These are phyloP conservation scores for Metschnikowia henanensis DNA, from an alignment of 805 yeast genomes.

Conservation along the genomic window DNA sequence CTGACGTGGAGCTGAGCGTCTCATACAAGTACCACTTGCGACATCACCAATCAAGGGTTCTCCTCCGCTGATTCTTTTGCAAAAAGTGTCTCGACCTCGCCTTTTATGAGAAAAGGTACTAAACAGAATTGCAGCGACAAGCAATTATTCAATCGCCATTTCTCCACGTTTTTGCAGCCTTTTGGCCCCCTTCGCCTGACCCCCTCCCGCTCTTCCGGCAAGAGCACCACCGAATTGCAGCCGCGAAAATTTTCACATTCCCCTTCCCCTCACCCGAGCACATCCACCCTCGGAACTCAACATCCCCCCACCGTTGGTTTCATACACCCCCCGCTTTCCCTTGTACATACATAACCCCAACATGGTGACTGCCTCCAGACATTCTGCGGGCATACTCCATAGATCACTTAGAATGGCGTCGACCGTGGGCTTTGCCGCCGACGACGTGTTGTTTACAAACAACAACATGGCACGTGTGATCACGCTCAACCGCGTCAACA, in stretches of 20 bases:
- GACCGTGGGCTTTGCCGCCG: slow-evolving; percentile 26
- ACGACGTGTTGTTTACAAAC: slow-evolving; percentile 64
- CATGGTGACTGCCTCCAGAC: slow-evolving; percentile 15
- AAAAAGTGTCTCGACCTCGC: no score
- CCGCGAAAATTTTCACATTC: slow-evolving; percentile 18
- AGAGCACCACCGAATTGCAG: no score
- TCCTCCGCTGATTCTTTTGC: no score
- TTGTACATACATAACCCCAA: slow-evolving; percentile 4
- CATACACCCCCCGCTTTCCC: slow-evolving; percentile 14
- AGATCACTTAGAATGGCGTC: slow-evolving; percentile 21
- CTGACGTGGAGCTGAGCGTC: no score
- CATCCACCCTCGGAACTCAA: slow-evolving; percentile 8
- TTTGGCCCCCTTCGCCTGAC: neutral
- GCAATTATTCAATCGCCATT: no score
- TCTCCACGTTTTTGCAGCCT: no score
- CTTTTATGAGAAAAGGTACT: no score
- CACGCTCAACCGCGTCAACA: slow-evolving; percentile 74
- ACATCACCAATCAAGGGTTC: no score
- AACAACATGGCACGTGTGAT: slow-evolving; percentile 68
- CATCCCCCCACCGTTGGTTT: slow-evolving; percentile 1
- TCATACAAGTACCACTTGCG: no score
- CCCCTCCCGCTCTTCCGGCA: no score
- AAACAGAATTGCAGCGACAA: no score
- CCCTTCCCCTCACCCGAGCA: slow-evolving; percentile 12
- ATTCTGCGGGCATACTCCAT: slow-evolving; percentile 9